Conservation (phyloP, 2,329 filamentous ascomycete species). For the Apiospora koreana region DNA sequence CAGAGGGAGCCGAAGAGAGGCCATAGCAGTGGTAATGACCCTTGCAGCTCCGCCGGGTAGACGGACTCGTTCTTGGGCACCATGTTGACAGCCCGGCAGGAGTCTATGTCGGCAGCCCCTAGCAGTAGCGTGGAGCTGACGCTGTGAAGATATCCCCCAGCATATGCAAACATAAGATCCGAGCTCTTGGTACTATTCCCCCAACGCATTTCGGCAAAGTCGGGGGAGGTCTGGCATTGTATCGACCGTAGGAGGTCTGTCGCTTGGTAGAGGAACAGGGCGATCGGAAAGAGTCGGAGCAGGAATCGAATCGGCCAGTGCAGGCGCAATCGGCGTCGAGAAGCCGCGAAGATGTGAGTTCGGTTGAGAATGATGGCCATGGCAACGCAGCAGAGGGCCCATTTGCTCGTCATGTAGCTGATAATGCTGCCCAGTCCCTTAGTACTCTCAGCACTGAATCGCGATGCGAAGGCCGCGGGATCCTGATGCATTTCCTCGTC, state of each 20-base stretch:
- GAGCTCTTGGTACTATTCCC: conserved; percentile 65
- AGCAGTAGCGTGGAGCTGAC: conserved; percentile 73
- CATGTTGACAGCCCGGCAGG: conserved; percentile 78
- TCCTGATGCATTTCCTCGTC: conserved; percentile 47
- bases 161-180: conserved; percentile 68
- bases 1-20: conserved; percentile 71
- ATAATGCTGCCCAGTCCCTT: conserved; percentile 84
- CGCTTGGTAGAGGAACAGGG: conserved; percentile 70
- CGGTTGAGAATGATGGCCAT: conserved; percentile 88
- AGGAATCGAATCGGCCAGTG: conserved; percentile 71
- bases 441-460: conserved; percentile 58
- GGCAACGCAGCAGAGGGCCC: conserved; percentile 85
- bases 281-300: conserved; percentile 70
- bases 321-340: conserved; percentile 75
- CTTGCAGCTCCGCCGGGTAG: conserved; percentile 58
- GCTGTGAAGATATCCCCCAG: conserved; percentile 70
- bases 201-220: conserved; percentile 71
- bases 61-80: conserved; percentile 53
- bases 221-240: conserved; percentile 83
- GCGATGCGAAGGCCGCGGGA: conserved; percentile 42
- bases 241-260: conserved; percentile 76
- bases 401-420: conserved; percentile 86
- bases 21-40: conserved; percentile 78
- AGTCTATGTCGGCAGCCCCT: conserved; percentile 71
- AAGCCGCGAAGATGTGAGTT: conserved; percentile 91